Conservation (phyloP, 2,329 filamentous ascomycete genomes). For the Bipolaris zeicola region DNA sequence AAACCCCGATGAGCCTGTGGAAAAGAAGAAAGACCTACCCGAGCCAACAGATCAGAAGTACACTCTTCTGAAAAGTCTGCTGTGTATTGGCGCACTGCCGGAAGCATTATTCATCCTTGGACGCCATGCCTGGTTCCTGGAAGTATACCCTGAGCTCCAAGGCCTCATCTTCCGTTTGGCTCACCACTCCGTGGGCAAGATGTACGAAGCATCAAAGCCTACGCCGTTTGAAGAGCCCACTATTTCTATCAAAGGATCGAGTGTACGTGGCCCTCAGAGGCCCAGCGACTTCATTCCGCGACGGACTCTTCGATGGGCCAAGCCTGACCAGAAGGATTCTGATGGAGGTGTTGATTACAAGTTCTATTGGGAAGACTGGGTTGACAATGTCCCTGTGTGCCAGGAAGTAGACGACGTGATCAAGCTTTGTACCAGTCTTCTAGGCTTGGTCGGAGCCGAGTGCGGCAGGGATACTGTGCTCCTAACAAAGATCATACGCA, state of each 20-base stretch:
- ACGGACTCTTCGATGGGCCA: constrained; percentile 80
- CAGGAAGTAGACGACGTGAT: constrained; percentile 91
- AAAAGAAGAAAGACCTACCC: constrained; percentile 60
- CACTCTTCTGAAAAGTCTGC: constrained; percentile 77
- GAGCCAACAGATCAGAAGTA: constrained; percentile 90
- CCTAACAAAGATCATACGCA: constrained; percentile 80
- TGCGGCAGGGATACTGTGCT: constrained; percentile 84
- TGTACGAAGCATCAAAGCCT: constrained; percentile 64
- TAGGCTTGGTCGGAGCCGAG: constrained; percentile 85
- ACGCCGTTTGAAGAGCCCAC: constrained; percentile 50
- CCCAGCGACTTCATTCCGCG: constrained; percentile 61
- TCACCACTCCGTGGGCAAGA: constrained; percentile 78
- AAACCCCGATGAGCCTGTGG: constrained; percentile 48
- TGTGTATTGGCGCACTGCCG: constrained; percentile 89
- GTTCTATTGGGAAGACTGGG: constrained; percentile 98
- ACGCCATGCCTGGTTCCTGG: constrained; percentile 88
- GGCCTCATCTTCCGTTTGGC: constrained; percentile 84
- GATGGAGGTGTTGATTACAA: constrained; percentile 78
- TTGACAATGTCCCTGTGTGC: constrained; percentile 89
- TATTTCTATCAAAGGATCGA: constrained; percentile 48
- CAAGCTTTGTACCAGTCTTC: constrained; percentile 78
- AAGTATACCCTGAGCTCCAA: constrained; percentile 80
- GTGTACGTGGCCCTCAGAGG: constrained; percentile 67
- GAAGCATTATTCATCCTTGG: constrained; percentile 92
- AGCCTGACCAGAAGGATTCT: constrained; percentile 76